These are phyloP conservation scores for Kwoniella bestiolae DNA, from an alignment of 768 basidiomycete species.

Conservation along the genomic window DNA sequence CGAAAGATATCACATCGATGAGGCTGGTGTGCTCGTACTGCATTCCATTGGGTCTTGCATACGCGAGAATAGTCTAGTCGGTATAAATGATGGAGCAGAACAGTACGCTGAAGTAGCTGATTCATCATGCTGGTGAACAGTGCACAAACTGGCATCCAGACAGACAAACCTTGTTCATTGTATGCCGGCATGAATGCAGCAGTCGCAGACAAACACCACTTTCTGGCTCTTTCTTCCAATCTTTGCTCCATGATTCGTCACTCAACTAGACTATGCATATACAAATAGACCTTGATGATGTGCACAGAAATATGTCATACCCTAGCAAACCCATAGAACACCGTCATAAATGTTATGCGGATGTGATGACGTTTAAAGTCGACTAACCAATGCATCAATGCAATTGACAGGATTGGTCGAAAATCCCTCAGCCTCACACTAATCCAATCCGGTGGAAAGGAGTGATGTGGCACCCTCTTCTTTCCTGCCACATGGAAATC, in stretches of 20 bases:
- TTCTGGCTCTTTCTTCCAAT: neutral
- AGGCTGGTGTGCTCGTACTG: no score
- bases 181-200: neutral
- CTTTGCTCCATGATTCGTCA: neutral
- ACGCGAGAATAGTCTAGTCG: no score
- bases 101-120: no score
- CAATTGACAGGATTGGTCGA: constrained; percentile 2
- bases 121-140: no score
- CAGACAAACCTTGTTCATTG: neutral
- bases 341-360: neutral
- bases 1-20: no score
- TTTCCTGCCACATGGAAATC: neutral
- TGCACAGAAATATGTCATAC: no score
- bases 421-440: constrained; percentile 1
- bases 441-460: neutral
- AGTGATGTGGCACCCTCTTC: neutral
- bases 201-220: neutral
- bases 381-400: neutral
- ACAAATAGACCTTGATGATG: no score
- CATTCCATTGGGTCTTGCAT: no score
- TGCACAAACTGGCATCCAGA: no score
- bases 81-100: no score
- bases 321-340: no score
- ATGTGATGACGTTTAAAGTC: neutral
- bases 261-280: neutral